Conservation (phyloP, 2,329 filamentous ascomycete genomes). For the Colletotrichum siamense region DNA sequence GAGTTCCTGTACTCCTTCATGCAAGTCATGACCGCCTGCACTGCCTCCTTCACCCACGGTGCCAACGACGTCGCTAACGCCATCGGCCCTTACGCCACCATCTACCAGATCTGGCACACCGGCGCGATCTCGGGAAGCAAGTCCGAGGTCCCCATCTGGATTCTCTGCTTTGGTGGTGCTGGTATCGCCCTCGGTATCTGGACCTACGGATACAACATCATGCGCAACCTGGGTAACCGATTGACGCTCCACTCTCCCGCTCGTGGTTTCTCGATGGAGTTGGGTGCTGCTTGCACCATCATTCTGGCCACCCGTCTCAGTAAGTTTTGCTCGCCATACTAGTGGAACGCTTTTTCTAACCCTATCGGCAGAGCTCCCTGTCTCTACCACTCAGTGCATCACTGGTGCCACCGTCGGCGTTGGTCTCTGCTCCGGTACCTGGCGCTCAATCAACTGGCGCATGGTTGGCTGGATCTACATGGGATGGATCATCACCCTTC, state of each 20-base stretch:
- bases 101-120: constrained; percentile 64
- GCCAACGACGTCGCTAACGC: constrained; percentile 71
- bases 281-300: constrained; percentile 64
- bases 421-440: constrained; percentile 58
- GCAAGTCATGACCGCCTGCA: constrained; percentile 65
- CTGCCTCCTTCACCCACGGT: constrained; percentile 69
- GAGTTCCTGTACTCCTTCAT: constrained; percentile 68
- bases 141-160: constrained; percentile 62
- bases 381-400: constrained; percentile 65
- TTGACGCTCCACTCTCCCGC: constrained; percentile 62
- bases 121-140: constrained; percentile 46
- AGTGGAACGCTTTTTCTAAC: background rate
- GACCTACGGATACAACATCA: constrained; percentile 62
- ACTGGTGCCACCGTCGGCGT: constrained; percentile 62
- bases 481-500: constrained; percentile 56
- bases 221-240: constrained; percentile 63
- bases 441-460: constrained; percentile 62
- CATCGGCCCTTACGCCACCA: constrained; percentile 67
- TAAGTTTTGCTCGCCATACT: constrained; percentile 18
- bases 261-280: constrained; percentile 53
- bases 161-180: constrained; percentile 46
- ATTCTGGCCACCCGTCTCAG: constrained; percentile 67
- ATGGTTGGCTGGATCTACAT: constrained; percentile 59
- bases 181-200: constrained; percentile 50
- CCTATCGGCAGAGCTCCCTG: constrained; percentile 45